These are phyloP conservation scores for Zelonia costaricensis DNA, from an alignment of 208 protist species.

Conservation along the genomic window DNA sequence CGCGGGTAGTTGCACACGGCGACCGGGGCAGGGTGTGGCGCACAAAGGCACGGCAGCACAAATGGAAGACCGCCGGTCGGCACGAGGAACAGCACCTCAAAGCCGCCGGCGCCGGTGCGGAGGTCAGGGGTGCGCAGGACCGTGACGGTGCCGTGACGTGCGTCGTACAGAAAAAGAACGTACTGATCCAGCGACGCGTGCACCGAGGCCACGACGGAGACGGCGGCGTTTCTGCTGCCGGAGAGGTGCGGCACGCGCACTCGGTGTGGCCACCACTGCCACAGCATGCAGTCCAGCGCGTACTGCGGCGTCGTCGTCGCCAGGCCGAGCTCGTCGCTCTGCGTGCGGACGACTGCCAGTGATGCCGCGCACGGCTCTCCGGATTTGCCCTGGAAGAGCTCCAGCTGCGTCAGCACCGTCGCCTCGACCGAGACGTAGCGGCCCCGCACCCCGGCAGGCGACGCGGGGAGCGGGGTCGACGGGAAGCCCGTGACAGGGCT, in stretches of 20 bases:
- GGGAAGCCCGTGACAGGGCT: neutral
- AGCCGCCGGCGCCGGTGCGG: conserved; percentile 25
- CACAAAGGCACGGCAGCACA: conserved; percentile 60
- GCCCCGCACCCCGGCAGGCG: too few relatives aligned
- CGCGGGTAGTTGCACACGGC: conserved; percentile 67
- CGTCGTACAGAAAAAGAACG: conserved; percentile 70
- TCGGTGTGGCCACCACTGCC: conserved; percentile 72
- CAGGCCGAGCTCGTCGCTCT: conserved; percentile 33
- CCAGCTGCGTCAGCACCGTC: conserved; percentile 21
- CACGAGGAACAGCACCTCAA: conserved; percentile 59
- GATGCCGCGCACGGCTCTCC: neutral
- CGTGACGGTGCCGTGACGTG: conserved; percentile 26
- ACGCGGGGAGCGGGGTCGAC: too few relatives aligned
- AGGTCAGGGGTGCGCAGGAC: conserved; percentile 63
- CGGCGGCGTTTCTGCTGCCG: conserved; percentile 37
- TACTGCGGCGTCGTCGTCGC: conserved; percentile 20
- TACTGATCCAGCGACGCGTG: conserved; percentile 24
- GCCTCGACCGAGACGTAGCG: conserved; percentile 15
- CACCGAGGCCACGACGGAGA: conserved; percentile 56
- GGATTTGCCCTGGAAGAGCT: neutral
- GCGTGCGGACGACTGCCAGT: conserved; percentile 28
- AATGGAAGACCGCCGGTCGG: conserved; percentile 43
- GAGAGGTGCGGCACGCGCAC: conserved; percentile 43
- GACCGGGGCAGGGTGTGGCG: conserved; percentile 50
- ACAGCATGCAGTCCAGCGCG: conserved; percentile 46